Evolutionary conservation across 2,329 filamentous ascomycete species (phyloP), one percentile per base, ranked within the genome.

Genomic region (Periglandula ipomoeae): DNA sequence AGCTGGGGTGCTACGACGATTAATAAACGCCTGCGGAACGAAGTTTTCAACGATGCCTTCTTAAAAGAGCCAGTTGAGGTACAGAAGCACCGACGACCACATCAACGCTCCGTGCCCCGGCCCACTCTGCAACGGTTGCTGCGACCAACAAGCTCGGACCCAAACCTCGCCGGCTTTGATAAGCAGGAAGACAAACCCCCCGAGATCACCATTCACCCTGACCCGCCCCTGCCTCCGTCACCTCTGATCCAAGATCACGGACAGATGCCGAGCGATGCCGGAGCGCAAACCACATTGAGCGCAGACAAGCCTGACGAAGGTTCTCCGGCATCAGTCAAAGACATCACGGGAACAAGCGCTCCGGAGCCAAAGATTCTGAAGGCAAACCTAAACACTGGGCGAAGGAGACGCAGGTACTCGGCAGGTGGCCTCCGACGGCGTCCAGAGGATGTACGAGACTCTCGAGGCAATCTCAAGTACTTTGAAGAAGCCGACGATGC

Each of bases 1-100:
- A 83, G 81, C 59, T 96, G 91, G 90, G 90, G 91, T 7, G 89
- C 89, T 15, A 96, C 90, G 0, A 90, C 85, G 20, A 87, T 96
- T 50, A 97, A 97, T 62, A 85, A 87, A 58, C 82, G 84, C 51
- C 69, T 97, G 35, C 84, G 90, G 51, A 91, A 95, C 62, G 88
- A 95, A 64, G 89, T 96, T 1, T 85, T 96, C 60, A 87, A 89
- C 35, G 90, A 96, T 62, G 91, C 91, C 0, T 96, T 96, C 60
- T 73, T 89, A 39, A 88, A 89, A 51, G 85, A 89, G 47, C 82
- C 86, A 0, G 86, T 95, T 52, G 84, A 87, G n/a, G 71, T 84
- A 58, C 87, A 90, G 57, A 84, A 85, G 52, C 84, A 89, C 52
- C 82, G 85, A 27, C 78, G 80, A 52, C 85, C 85, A 52, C 79